Evolutionary conservation across 2,329 filamentous ascomycete species (phyloP).

Genomic region (Sporothrix pseudoabietina): DNA sequence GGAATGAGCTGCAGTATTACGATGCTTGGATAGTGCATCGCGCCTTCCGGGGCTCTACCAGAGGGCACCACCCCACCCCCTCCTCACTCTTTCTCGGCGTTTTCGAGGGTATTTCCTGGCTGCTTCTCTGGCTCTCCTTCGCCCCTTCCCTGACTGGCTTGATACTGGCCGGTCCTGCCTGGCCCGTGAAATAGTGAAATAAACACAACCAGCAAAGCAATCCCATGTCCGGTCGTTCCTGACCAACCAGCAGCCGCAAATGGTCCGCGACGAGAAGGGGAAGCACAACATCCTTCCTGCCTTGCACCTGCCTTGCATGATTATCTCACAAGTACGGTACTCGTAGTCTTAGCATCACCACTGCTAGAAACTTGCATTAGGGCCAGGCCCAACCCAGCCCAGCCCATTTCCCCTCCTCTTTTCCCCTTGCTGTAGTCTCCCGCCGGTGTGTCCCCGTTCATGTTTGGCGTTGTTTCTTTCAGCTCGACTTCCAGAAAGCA

Average conservation of each 20-base stretch:
- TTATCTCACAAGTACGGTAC: background rate
- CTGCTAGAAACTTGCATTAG: constrained; percentile 14
- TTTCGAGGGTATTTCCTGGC: background rate
- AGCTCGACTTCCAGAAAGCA: constrained; percentile 14
- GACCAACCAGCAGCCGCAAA: constrained; percentile 17
- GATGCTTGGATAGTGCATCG: constrained; percentile 18
- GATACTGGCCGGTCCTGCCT: background rate
- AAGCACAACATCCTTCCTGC: constrained; percentile 29
- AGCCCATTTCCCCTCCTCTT: constrained; percentile 3
- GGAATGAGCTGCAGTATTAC: constrained; percentile 12
- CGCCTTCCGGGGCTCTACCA: constrained; percentile 19
- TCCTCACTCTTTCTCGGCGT: background rate
- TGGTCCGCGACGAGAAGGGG: constrained; percentile 9
- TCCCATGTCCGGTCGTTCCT: constrained; percentile 15
- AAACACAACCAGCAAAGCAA: constrained; percentile 17
- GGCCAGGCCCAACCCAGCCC: constrained; percentile 9
- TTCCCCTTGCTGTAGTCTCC: constrained; percentile 9
- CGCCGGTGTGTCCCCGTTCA: background rate
- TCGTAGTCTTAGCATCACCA: constrained; percentile 5
- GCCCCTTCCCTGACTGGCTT: constrained; percentile 4
- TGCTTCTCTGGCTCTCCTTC: background rate
- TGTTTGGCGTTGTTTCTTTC: constrained; percentile 15
- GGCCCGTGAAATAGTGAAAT: constrained; percentile 5
- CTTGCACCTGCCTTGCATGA: constrained; percentile 22
- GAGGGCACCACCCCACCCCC: constrained; percentile 2